Percentiles rank a stretch among this genome's conserved stretches.
phyloP scores from a whole-genome alignment of 106 monocot species.

The Apostasia ramifera region DNA sequence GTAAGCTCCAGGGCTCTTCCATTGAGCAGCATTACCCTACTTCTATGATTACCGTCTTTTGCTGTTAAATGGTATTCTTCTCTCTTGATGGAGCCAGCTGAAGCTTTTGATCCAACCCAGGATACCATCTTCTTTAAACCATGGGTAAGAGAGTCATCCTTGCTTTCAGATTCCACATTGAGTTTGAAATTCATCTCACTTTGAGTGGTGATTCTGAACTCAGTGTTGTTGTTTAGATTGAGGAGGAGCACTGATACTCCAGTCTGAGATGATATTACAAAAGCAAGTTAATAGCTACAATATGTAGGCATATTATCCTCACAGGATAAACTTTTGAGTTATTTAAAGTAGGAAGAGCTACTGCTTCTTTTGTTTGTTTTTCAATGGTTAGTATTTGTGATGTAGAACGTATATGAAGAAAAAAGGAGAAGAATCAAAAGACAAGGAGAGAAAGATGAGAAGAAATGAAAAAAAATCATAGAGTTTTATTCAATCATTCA shows the following conservation, averaged over 20 bases:
- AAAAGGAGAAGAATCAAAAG: too few relatives aligned
- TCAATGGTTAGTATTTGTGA: too few relatives aligned
- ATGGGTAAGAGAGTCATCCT: constrained; percentile 11
- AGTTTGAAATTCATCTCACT: constrained; percentile 33
- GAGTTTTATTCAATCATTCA: too few relatives aligned
- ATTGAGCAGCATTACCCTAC: constrained; percentile 31
- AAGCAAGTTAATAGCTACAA: too few relatives aligned
- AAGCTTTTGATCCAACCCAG: constrained; percentile 25
- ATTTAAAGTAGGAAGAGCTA: too few relatives aligned
- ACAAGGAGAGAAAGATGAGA: too few relatives aligned
- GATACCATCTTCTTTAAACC: constrained; percentile 18
- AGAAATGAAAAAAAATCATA: too few relatives aligned
- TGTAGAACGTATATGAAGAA: too few relatives aligned
- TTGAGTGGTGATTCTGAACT: constrained; percentile 27
- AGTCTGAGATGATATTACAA: constrained; percentile 11
- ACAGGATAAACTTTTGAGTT: too few relatives aligned
- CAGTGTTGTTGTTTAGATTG: constrained; percentile 37
- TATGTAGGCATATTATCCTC: too few relatives aligned
- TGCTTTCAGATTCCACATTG: background rate
- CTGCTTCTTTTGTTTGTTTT: too few relatives aligned
- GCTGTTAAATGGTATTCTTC: constrained; percentile 46
- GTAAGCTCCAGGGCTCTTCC: constrained; percentile 30
- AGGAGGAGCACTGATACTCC: constrained; percentile 47
- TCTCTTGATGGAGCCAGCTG: constrained; percentile 6
- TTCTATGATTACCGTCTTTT: constrained; percentile 20